Conservation (phyloP, 768 basidiomycete species). For the Zangia roseola region DNA sequence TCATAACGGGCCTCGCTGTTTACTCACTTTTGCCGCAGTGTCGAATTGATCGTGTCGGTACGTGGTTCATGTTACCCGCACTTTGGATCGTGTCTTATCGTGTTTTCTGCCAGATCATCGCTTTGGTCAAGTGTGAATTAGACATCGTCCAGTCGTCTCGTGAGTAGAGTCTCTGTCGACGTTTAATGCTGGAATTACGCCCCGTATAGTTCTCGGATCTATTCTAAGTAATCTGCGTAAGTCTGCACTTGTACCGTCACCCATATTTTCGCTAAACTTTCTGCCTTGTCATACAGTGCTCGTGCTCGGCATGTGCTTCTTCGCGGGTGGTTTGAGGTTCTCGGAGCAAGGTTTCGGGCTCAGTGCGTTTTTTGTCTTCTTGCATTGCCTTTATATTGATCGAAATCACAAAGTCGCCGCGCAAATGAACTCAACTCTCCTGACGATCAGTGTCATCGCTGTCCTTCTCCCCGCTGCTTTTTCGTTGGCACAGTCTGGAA, state of each 20-base stretch:
- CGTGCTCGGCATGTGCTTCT: conserved; percentile 83
- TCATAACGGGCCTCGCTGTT: neutral
- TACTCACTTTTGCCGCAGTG: conserved; percentile 27
- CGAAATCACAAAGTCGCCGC: conserved; percentile 50
- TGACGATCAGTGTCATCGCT: conserved; percentile 76
- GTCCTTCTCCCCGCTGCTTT: conserved; percentile 79
- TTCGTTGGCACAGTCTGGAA: conserved; percentile 45
- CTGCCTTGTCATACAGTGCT: conserved; percentile 48
- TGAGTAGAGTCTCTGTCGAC: conserved; percentile 33
- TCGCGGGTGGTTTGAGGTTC: conserved; percentile 75
- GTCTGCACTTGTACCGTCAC: conserved; percentile 17
- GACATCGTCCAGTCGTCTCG: conserved; percentile 78
- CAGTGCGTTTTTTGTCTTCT: conserved; percentile 45
- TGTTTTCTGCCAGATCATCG: conserved; percentile 56
- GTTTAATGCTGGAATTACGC: conserved; percentile 1
- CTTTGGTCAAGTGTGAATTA: conserved; percentile 79
- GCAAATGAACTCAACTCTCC: conserved; percentile 69
- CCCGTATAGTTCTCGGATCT: conserved; percentile 65
- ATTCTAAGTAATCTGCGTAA: conserved; percentile 75
- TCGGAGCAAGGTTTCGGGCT: conserved; percentile 77
- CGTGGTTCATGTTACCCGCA: neutral
- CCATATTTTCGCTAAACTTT: neutral
- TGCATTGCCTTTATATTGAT: neutral
- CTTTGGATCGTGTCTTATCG: neutral
- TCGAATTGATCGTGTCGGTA: conserved; percentile 71